Evolutionary conservation across 1,284 basidiomycete species (phyloP).

Genomic region (Fomitopsis betulina): DNA sequence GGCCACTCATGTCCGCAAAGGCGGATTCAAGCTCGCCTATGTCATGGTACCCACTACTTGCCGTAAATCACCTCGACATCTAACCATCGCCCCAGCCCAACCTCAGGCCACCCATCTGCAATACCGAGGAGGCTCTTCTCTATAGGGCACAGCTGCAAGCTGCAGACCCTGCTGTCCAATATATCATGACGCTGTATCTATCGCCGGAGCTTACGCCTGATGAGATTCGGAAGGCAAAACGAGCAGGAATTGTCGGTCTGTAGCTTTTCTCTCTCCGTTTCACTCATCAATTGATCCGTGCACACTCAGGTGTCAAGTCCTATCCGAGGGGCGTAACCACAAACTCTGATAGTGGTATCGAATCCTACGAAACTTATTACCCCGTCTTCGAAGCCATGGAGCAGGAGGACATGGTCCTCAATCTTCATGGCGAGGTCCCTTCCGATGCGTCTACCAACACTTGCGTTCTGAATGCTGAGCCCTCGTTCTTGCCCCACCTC

Average conservation of each 20-base stretch:
- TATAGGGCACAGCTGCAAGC: slow-evolving; percentile 77
- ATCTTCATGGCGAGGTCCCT: slow-evolving; percentile 96
- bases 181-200: slow-evolving; percentile 96
- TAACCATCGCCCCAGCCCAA: slow-evolving; percentile 67
- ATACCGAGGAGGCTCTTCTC: slow-evolving; percentile 74
- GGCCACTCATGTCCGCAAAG: slow-evolving; percentile 84
- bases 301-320: slow-evolving; percentile 80
- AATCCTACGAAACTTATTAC: slow-evolving; percentile 94
- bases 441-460: slow-evolving; percentile 86
- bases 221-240: slow-evolving; percentile 85
- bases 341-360: slow-evolving; percentile 95
- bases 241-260: slow-evolving; percentile 78
- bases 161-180: slow-evolving; percentile 80
- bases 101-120: slow-evolving; percentile 88
- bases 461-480: slow-evolving; percentile 93
- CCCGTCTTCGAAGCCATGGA: slow-evolving; percentile 96
- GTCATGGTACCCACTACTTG: slow-evolving; percentile 74
- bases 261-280: slow-evolving; percentile 6
- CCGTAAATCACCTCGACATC: slow-evolving; percentile 7
- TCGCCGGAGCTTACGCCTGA: slow-evolving; percentile 87
- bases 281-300: slow-evolving; percentile 2
- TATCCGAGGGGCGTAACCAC: slow-evolving; percentile 98
- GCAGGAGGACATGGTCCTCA: slow-evolving; percentile 89
- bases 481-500: slow-evolving; percentile 87
- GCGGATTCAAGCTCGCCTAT: slow-evolving; percentile 91